These are phyloP conservation scores for Houttuynia cordata DNA, from an alignment of 164 flowering plant species.

Conservation along the genomic window DNA sequence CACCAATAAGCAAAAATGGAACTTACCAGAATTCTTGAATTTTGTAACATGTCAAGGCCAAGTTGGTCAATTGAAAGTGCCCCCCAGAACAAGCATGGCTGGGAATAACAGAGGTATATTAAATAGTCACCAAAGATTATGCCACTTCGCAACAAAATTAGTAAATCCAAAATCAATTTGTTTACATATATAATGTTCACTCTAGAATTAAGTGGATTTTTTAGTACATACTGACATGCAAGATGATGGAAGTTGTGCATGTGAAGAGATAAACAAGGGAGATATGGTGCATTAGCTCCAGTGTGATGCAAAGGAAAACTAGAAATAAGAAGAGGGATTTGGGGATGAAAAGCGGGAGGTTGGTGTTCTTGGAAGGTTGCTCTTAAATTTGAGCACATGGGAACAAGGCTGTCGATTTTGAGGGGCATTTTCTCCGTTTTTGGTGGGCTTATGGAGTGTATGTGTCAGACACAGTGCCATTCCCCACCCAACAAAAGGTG, in stretches of 20 bases:
- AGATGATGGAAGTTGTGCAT: background rate
- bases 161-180: too few relatives aligned
- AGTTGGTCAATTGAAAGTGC: too few relatives aligned
- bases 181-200: too few relatives aligned
- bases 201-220: too few relatives aligned
- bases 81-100: background rate
- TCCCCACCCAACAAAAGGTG: conserved; percentile 40
- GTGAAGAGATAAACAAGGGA: background rate
- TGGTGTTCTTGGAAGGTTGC: conserved; percentile 60
- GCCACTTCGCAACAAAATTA: background rate
- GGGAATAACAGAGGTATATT: background rate
- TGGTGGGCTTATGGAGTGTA: conserved; percentile 26
- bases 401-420: conserved; percentile 55
- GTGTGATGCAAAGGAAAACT: background rate
- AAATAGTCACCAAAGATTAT: background rate
- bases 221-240: too few relatives aligned
- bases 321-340: background rate
- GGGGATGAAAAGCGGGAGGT: conserved; percentile 22
- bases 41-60: background rate
- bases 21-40: background rate
- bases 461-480: conserved; percentile 27
- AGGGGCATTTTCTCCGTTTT: conserved; percentile 33
- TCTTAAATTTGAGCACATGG: conserved; percentile 74
- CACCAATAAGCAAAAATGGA: too few relatives aligned
- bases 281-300: too few relatives aligned